Evolutionary conservation across 2,329 filamentous ascomycete species (phyloP), one percentile per base, ranked within the genome.

Genomic region (Diaporthe eres): DNA sequence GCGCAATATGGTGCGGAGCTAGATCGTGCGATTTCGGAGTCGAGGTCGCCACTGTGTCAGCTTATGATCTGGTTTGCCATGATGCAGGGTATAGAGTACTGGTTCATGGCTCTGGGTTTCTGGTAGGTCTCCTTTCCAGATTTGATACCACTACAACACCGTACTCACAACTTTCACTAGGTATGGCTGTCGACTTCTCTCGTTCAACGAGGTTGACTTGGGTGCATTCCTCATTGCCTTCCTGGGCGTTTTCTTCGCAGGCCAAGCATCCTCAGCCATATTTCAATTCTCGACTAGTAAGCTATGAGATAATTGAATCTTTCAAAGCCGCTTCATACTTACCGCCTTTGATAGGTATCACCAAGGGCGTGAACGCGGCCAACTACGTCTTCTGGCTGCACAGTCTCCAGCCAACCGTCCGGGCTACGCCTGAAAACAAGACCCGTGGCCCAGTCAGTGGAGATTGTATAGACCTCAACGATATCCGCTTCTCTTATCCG

Each of bases 71-170:
- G 84, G 1, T 86, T 79, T 70, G 78, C 77, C 8, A 58, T 80
- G 15, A 81, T 81, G 74, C 80, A 89, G 22, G 84, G 84, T 0
- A 84, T 87, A 17, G 85, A 86, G 75, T 82, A 84, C 74, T 84
- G 81, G 78, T 84, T 85, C 74, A 82, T 85, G 78, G 85, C 84
- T 2, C 79, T 86, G 15, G 85, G 85, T 1, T 86, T 86, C 75
- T 86, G 85, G 85, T 79, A 37, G 12, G 44, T 37, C 28, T 37
- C 5, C 13, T 1, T 34, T 25, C 42, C 2, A 13, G 61, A 22
- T 5, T 19, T 31, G 17, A 15, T 12, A 31, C 25, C 19, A n/a
- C 7, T 4, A 10, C 25, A 25, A 17, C 42, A 22, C 4, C 17
- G 9, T 34, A 17, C 61, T 63, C 39, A 44, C n/a, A 17, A 15